Evolutionary conservation across 2,329 filamentous ascomycete species (phyloP).

Genomic region (Acephala macrosclerotiorum): DNA sequence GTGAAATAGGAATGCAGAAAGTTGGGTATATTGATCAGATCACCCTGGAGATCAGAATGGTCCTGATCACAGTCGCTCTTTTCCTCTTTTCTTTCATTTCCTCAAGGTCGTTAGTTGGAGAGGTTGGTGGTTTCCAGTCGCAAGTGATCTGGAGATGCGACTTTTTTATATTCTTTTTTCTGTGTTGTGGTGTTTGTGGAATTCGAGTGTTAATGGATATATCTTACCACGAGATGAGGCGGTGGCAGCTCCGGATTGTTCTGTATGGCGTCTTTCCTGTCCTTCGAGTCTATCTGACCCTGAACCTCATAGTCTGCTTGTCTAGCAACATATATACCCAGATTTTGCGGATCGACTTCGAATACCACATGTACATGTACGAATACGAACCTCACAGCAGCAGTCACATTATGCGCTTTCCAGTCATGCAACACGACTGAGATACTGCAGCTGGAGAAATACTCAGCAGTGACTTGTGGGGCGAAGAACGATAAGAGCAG

Average conservation of each 20-base stretch:
- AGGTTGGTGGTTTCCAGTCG: too few relatives aligned
- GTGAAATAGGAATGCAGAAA: too few relatives aligned
- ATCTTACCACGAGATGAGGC: background rate
- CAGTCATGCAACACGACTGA: slow-evolving; percentile 23
- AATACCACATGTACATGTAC: slow-evolving; percentile 28
- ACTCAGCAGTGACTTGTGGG: slow-evolving; percentile 20
- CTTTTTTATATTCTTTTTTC: too few relatives aligned
- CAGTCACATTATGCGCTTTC: slow-evolving; percentile 19
- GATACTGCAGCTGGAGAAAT: slow-evolving; percentile 14
- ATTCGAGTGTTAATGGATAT: slow-evolving; percentile 1
- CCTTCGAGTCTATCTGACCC: too few relatives aligned
- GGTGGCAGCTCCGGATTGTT: slow-evolving; percentile 10
- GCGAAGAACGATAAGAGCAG: slow-evolving; percentile 24
- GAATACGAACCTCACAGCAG: slow-evolving; percentile 4
- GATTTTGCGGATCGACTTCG: slow-evolving; percentile 20
- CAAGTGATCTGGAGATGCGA: background rate
- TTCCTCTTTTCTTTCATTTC: too few relatives aligned
- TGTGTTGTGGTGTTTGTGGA: background rate
- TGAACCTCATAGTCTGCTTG: slow-evolving; percentile 29
- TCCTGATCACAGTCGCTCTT: too few relatives aligned
- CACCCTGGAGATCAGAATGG: too few relatives aligned
- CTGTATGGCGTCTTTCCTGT: background rate
- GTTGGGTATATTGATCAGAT: too few relatives aligned
- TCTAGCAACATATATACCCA: slow-evolving; percentile 16
- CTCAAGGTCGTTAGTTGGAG: too few relatives aligned